These are phyloP conservation scores for Candida nemodendra DNA, from an alignment of 805 yeast genomes.

Conservation along the genomic window DNA sequence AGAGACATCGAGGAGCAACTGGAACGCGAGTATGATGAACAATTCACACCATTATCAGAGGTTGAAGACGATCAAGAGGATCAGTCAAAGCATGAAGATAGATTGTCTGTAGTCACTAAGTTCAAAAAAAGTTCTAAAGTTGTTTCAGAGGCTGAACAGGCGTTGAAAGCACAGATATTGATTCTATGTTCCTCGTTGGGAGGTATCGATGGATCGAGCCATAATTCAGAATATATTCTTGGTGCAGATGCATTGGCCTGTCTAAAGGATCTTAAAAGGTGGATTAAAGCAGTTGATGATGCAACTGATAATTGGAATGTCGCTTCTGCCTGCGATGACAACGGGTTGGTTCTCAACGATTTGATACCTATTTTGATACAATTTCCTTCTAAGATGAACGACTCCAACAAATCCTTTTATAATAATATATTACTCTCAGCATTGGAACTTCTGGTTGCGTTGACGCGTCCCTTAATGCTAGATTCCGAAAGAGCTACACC, in stretches of 20 bases:
- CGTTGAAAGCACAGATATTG: constrained; percentile 70
- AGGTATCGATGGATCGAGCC: constrained; percentile 71
- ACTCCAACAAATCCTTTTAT: constrained; percentile 36
- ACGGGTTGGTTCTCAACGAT: constrained; percentile 71
- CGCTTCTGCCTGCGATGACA: constrained; percentile 82
- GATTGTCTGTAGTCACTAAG: constrained; percentile 3
- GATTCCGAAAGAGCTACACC: constrained; percentile 53
- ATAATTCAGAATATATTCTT: constrained; percentile 51
- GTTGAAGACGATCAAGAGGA: constrained; percentile 10
- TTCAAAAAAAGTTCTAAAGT: constrained; percentile 5
- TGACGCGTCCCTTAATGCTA: constrained; percentile 84
- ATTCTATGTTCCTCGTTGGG: constrained; percentile 87
- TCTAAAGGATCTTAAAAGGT: constrained; percentile 79
- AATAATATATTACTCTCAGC: constrained; percentile 70
- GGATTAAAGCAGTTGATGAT: constrained; percentile 86
- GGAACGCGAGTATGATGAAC: constrained; percentile 12
- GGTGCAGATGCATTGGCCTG: constrained; percentile 91
- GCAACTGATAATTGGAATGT: constrained; percentile 69
- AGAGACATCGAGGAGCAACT: constrained; percentile 25
- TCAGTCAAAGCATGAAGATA: constrained; percentile 6
- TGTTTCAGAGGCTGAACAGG: constrained; percentile 26
- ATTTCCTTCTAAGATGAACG: constrained; percentile 44
- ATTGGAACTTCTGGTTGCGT: constrained; percentile 74
- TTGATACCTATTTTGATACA: constrained; percentile 69
- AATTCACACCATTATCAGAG: constrained; percentile 19